phyloP scores from a whole-genome alignment of 2,329 filamentous ascomycete genomes.

The Colletotrichum sp. region DNA sequence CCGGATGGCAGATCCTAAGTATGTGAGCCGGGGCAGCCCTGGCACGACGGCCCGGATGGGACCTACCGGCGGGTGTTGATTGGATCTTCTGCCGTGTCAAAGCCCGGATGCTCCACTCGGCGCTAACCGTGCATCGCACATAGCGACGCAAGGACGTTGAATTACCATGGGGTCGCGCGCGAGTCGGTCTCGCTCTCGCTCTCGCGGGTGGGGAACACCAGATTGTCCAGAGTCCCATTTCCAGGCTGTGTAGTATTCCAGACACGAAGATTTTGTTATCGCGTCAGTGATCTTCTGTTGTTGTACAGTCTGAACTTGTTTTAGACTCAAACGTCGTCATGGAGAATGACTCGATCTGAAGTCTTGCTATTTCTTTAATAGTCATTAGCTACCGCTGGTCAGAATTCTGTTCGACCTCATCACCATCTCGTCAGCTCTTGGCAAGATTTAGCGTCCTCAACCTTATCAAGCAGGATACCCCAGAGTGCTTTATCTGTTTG shows the following conservation, averaged over 20 bases:
- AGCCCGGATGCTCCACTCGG: neutral
- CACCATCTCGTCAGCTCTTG: neutral
- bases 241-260: slow-evolving; percentile 1
- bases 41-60: neutral
- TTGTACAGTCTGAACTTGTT: neutral
- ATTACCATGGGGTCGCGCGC: neutral
- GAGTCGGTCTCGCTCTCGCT: slow-evolving; percentile 13
- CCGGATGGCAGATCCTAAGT: neutral
- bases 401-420: neutral
- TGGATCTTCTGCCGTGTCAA: neutral
- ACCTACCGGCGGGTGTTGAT: neutral
- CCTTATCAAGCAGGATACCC: neutral
- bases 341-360: slow-evolving; percentile 1
- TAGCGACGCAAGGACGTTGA: neutral
- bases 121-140: neutral
- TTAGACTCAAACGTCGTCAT: neutral
- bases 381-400: neutral
- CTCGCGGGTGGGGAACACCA: neutral
- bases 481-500: neutral
- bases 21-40: neutral
- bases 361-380: neutral
- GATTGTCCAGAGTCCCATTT: neutral
- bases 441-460: neutral
- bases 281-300: neutral
- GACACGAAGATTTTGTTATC: neutral